Evolutionary conservation across 1,139 yeast species (phyloP), one percentile per base, ranked within the genome.

Genomic region (Yamadazyma triangularis): DNA sequence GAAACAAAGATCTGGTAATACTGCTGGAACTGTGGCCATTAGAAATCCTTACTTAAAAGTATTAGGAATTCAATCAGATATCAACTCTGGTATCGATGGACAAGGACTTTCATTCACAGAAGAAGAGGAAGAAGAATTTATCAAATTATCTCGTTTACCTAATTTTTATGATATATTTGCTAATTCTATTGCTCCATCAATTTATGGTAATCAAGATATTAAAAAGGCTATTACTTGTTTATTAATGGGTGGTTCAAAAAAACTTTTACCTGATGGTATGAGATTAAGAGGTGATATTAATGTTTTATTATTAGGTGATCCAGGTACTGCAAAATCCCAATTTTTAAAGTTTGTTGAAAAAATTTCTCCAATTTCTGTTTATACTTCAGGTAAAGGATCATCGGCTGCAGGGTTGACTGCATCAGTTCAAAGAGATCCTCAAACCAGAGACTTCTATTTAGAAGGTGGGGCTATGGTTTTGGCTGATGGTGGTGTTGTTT

Each of bases 391-490:
- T 66, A 91, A 91, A 53, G 99, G 99, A 49, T 91, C 98, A 0
- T 89, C 97, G 13, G 99, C 99, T 2, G 99, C 97, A 4, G 99
- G 99, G 77, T 73, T 91, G 58, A 91, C 99, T 1, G 98, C 98
- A 1, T 84, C 95, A 9, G 97, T 91, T 16, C 98, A 91, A 60
- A 73, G 97, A 54, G 97, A 91, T 52, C 73, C 87, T 1, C 69
- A 72, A 24, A 84, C 96, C 0, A 70, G 96, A 42, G 98, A 91
- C 48, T 91, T 91, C 54, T 91, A 85, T 55, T 67, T 91, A 35
- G 99, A 91, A 72, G 98, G 99, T 40, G 99, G 99, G 60, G 99
- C 99, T 8, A 88, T 91, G 97, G 98, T 91, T 13, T 69, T 91
- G 35, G 98, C 99, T 0, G 99, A 91, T 61, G 97, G 98, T 25